Evolutionary conservation across 2,329 filamentous ascomycete species (phyloP).

Genomic region (Penicillium corylophilum): DNA sequence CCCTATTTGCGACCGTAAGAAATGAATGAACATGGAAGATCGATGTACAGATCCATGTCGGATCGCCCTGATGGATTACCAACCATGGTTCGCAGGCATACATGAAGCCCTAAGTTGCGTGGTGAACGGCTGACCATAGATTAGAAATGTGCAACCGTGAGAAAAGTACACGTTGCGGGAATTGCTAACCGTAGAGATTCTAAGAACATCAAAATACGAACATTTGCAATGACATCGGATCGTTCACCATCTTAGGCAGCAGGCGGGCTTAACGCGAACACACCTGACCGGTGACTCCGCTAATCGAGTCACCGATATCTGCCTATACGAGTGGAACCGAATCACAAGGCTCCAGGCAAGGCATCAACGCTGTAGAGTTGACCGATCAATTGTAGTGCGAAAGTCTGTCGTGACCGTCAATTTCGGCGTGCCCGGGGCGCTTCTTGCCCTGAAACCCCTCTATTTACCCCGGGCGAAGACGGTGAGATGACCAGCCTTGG

Average conservation of each 20-base stretch:
- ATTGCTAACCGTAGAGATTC: not conserved
- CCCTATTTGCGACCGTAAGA: not conserved
- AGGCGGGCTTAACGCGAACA: slow-evolving; percentile 8
- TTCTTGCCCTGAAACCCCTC: not conserved
- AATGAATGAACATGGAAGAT: not conserved
- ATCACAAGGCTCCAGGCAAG: slow-evolving; percentile 9
- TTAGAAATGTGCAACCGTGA: not conserved
- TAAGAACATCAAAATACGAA: not conserved
- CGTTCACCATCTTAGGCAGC: slow-evolving; percentile 14
- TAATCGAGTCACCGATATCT: slow-evolving; percentile 11
- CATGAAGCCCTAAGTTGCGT: not conserved
- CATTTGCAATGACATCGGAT: slow-evolving; percentile 4
- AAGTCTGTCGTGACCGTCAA: slow-evolving; percentile 12
- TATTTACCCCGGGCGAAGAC: slow-evolving; percentile 7
- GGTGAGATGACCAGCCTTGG: slow-evolving; percentile 19
- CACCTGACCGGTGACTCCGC: slow-evolving; percentile 17
- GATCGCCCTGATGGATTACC: not conserved
- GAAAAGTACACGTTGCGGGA: not conserved
- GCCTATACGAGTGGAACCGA: slow-evolving; percentile 11
- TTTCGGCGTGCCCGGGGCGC: slow-evolving; percentile 12
- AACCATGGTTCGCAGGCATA: not conserved
- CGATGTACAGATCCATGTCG: not conserved
- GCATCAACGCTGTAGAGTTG: slow-evolving; percentile 4
- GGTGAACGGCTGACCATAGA: not conserved
- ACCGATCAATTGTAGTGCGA: not conserved